Percentiles rank a stretch among this genome's conserved stretches.
Conservation (phyloP, 2,329 filamentous ascomycete genomes). For the Xylariaceae sp. region DNA sequence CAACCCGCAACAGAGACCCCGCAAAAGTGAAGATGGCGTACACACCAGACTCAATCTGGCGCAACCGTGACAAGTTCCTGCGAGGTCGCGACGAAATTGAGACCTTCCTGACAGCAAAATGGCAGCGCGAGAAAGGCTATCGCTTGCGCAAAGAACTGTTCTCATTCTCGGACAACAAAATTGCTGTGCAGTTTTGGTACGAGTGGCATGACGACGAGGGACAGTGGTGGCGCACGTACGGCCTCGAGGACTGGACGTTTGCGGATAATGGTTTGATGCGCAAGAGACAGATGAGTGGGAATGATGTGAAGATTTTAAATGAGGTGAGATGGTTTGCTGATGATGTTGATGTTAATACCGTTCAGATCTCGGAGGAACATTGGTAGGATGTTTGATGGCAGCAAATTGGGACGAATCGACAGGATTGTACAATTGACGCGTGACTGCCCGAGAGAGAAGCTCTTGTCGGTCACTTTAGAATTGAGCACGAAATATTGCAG, state of each 20-base stretch:
- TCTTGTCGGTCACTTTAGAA: too few species aligned
- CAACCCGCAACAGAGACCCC: constrained; percentile 53
- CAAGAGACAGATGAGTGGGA: constrained; percentile 74
- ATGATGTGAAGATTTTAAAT: constrained; percentile 63
- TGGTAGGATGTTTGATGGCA: too few species aligned
- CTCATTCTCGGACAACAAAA: constrained; percentile 67
- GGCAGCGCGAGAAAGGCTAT: constrained; percentile 70
- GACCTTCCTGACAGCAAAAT: constrained; percentile 69
- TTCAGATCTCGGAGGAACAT: constrained; percentile 65
- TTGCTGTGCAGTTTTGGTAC: constrained; percentile 88
- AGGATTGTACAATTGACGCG: too few species aligned
- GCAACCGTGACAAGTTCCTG: constrained; percentile 72
- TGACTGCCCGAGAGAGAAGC: too few species aligned
- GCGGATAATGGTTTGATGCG: constrained; percentile 67
- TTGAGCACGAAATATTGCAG: too few species aligned
- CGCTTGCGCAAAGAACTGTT: constrained; percentile 81
- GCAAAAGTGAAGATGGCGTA: constrained; percentile 67
- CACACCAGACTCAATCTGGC: constrained; percentile 74
- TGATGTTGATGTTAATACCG: constrained; percentile 65
- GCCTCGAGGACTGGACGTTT: constrained; percentile 79
- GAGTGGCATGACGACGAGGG: constrained; percentile 69
- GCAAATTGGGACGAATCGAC: too few species aligned
- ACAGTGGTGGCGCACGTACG: constrained; percentile 86
- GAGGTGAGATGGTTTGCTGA: constrained; percentile 68
- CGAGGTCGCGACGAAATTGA: constrained; percentile 66